Base-by-base conservation (phyloP, 495 filamentous ascomycete species). In the Trichoderma parareesei region DNA sequence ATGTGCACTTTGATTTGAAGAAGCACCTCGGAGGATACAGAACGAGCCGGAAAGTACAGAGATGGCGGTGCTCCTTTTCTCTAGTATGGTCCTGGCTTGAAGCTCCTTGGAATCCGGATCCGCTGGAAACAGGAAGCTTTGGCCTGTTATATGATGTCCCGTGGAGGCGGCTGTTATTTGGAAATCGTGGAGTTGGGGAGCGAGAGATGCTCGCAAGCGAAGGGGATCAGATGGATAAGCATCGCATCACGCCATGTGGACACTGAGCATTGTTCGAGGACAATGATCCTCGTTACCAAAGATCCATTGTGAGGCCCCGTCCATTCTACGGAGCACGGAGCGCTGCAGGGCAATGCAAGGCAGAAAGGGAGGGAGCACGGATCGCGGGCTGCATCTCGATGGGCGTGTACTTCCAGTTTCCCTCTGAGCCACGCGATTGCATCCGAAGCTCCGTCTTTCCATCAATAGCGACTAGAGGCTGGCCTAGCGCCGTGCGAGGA, bases 361-460 rank as follows among this genome's bases (percentile, higher is more conserved):
- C 2, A 27, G 6, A 41, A 41, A 41, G 11, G 2, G 40, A 41
- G 40, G 40, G 40, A 41, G 40, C 40, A 0, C 11, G 11, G 6
- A 41, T 41, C n/a, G 44, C 3, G 11, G 5, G 13, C 44, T 48
- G 44, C 27, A 27, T 27, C 27, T 27, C 4, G 44, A 48, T 7
- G 44, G n/a, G 27, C 27, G 27, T 27, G 27, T 27, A 27, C n/a
- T 48, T 48, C 13, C 44, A 11, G 11, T 16, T 14, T 11, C 13
- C 53, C 33, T 57, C 37, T 14, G 53, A 57, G 37, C 53, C 53
- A 2, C 27, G 27, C 27, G 53, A 7, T 16, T 57, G 8, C 53
- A 33, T 57, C 53, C 53, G 53, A 57, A 57, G 53, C 20, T 57
- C 53, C 53, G 53, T 41, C 40, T 41, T 27, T 41, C 40, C 11